A percentile compares a stretch with the other conserved stretches of the same genome.
These are phyloP conservation scores for Magnaporthiopsis poae DNA, from an alignment of 2,329 filamentous ascomycete genomes.

Conservation along the genomic window DNA sequence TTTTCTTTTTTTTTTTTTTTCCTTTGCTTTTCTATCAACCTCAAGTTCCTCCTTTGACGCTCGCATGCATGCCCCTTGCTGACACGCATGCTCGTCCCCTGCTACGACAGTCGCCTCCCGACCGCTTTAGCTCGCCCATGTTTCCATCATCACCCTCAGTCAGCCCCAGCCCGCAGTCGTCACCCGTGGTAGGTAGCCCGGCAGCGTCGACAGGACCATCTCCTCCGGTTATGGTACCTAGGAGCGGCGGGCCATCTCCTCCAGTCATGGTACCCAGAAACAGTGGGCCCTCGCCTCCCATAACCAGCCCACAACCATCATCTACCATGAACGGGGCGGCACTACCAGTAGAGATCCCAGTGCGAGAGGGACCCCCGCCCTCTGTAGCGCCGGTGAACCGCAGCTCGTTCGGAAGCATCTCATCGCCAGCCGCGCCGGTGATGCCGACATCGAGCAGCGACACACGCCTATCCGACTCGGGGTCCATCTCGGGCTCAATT, in stretches of 20 bases:
- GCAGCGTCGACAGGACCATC: not conserved
- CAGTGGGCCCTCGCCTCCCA: not conserved
- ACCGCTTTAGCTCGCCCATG: not conserved
- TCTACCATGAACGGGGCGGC: not conserved
- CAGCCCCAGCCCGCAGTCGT: not conserved
- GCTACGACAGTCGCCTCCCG: not conserved
- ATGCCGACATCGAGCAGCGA: conserved; percentile 3
- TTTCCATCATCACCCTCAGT: not conserved
- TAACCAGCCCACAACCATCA: not conserved
- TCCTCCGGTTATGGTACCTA: not conserved
- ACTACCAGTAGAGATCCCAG: not conserved
- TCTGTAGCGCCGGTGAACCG: not conserved
- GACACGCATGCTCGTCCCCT: not conserved
- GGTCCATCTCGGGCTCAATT: conserved; percentile 2
- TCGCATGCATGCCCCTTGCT: not conserved
- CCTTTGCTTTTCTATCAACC: too few species aligned
- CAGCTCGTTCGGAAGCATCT: not conserved
- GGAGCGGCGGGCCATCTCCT: not conserved
- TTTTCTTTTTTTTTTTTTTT: too few species aligned
- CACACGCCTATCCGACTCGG: conserved; percentile 10
- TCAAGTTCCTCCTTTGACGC: not conserved
- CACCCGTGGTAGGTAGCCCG: not conserved
- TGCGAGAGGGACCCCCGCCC: not conserved
- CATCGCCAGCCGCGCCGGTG: not conserved
- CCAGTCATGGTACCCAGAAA: not conserved